A percentile compares a stretch with the other conserved stretches of the same genome.
phyloP scores from a whole-genome alignment of 768 basidiomycete species.

The Agrocybe pediades region DNA sequence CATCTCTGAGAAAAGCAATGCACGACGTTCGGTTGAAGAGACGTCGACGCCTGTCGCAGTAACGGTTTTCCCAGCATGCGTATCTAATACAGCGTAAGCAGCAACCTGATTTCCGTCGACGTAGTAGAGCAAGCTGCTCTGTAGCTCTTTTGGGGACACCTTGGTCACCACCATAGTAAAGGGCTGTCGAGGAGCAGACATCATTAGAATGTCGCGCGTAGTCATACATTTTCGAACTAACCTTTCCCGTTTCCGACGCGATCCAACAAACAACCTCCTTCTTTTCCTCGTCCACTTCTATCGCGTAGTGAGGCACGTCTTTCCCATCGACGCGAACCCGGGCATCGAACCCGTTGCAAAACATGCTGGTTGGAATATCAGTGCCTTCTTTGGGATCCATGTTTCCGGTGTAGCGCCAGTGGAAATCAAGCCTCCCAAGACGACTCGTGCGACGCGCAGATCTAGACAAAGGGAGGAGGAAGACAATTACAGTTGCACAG shows the following conservation, averaged over 20 bases:
- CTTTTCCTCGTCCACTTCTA: neutral
- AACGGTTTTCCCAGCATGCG: neutral
- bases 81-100: neutral
- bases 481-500: no score
- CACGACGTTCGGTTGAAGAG: neutral
- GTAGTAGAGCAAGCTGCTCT: neutral
- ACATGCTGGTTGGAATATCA: no score
- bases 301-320: neutral
- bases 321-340: slow-evolving; percentile 4
- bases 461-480: no score
- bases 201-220: neutral
- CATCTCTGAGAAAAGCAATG: neutral
- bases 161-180: neutral
- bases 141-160: neutral
- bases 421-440: no score
- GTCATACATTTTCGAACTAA: neutral
- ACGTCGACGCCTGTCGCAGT: neutral
- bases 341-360: neutral
- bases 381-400: no score
- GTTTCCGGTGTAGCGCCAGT: no score
- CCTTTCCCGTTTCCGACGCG: slow-evolving; percentile 7
- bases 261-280: slow-evolving; percentile 6
- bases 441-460: no score
- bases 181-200: neutral
- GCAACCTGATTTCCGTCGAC: neutral